phyloP scores from a whole-genome alignment of 2,329 filamentous ascomycete genomes.

The Paramyrothecium roridum region DNA sequence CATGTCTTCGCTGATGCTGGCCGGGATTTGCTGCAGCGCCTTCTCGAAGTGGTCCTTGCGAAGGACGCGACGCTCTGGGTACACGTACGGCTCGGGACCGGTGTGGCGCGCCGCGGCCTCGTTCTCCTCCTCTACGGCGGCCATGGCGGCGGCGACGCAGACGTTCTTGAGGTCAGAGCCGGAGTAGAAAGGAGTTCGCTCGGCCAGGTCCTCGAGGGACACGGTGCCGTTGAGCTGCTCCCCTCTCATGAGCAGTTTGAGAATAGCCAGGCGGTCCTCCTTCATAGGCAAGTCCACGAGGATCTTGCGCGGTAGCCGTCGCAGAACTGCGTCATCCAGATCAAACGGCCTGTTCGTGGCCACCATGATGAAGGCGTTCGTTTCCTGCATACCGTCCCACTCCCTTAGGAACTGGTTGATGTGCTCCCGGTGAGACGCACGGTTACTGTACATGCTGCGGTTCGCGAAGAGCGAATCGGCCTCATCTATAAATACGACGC shows the following conservation, averaged over 20 bases:
- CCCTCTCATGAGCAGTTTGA: slow-evolving; percentile 67
- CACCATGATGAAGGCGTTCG: slow-evolving; percentile 94
- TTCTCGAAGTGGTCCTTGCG: slow-evolving; percentile 73
- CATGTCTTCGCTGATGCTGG: slow-evolving; percentile 95
- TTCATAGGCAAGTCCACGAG: slow-evolving; percentile 71
- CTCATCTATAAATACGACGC: slow-evolving; percentile 96
- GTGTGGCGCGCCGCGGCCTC: slow-evolving; percentile 31
- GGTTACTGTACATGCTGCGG: slow-evolving; percentile 61
- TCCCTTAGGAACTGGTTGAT: slow-evolving; percentile 97
- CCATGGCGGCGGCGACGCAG: slow-evolving; percentile 75
- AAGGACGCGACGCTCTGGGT: slow-evolving; percentile 58
- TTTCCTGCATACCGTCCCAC: slow-evolving; percentile 86
- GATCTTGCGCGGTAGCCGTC: slow-evolving; percentile 70
- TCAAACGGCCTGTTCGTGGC: slow-evolving; percentile 95
- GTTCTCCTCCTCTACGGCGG: slow-evolving; percentile 73
- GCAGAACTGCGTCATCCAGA: slow-evolving; percentile 81
- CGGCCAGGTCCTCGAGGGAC: slow-evolving; percentile 59
- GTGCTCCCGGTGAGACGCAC: slow-evolving; percentile 76
- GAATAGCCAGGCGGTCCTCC: slow-evolving; percentile 63
- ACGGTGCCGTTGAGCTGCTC: slow-evolving; percentile 63
- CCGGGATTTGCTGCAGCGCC: slow-evolving; percentile 83
- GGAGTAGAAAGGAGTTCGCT: slow-evolving; percentile 72
- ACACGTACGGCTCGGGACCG: slow-evolving; percentile 48
- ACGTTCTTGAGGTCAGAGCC: slow-evolving; percentile 83
- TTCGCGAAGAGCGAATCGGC: slow-evolving; percentile 88